phyloP scores from a whole-genome alignment of 2,329 filamentous ascomycete genomes.

The Juglanconis sp. region DNA sequence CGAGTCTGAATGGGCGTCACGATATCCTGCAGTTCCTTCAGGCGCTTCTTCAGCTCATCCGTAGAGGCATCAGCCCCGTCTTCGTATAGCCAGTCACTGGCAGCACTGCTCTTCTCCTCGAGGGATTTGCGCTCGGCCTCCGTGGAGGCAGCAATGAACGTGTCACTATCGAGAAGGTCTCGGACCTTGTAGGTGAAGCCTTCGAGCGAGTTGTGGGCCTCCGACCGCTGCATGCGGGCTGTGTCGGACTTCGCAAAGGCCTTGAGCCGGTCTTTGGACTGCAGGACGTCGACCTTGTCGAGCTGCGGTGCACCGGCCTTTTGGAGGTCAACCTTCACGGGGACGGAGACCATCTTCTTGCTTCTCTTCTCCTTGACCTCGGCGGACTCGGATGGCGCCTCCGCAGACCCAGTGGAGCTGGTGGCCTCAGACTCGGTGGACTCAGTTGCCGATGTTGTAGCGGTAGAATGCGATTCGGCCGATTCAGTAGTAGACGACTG shows the following conservation, averaged over 20 bases:
- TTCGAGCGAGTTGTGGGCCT: constrained; percentile 89
- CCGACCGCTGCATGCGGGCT: constrained; percentile 73
- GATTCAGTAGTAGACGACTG: constrained; percentile 45
- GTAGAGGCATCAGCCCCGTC: constrained; percentile 75
- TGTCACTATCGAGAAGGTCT: constrained; percentile 74
- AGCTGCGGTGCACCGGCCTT: constrained; percentile 50
- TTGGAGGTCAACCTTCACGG: constrained; percentile 47
- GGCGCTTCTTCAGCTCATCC: constrained; percentile 70
- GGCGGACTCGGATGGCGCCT: constrained; percentile 46
- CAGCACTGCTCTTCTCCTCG: constrained; percentile 62
- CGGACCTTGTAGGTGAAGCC: constrained; percentile 85
- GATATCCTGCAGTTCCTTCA: constrained; percentile 74
- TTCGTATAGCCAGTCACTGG: constrained; percentile 87
- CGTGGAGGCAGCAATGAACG: constrained; percentile 71
- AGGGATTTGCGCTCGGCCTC: constrained; percentile 64
- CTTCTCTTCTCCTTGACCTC: constrained; percentile 55
- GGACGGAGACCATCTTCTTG: constrained; percentile 56
- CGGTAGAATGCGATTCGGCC: constrained; percentile 30
- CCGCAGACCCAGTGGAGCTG: constrained; percentile 32
- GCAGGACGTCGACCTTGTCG: constrained; percentile 45
- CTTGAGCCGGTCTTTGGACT: constrained; percentile 67
- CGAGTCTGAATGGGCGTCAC: constrained; percentile 75
- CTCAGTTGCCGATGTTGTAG: constrained; percentile 30
- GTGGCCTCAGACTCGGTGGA: constrained; percentile 25
- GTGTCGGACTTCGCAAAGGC: constrained; percentile 85